A percentile compares a stretch with the other conserved stretches of the same genome.
Conservation (phyloP, 148 eudicot species). For the Arbutus unedo region DNA sequence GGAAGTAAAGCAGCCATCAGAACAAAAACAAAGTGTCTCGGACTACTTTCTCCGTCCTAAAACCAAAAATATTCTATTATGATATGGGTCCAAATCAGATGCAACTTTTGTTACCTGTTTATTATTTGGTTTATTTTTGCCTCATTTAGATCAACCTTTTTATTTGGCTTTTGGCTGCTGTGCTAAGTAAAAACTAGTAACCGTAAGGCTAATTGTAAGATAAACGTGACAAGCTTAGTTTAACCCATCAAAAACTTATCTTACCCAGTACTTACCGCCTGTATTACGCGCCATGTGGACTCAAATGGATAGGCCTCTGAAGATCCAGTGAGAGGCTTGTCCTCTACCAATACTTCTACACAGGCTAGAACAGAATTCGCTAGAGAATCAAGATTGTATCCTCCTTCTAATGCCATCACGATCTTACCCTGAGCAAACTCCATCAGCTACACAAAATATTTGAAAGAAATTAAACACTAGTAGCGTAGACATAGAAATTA, state of each 20-base stretch:
- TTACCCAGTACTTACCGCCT: conserved; percentile 38
- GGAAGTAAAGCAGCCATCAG: background rate
- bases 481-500: background rate
- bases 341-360: conserved; percentile 76
- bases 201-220: background rate
- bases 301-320: conserved; percentile 78
- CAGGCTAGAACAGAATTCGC: conserved; percentile 83
- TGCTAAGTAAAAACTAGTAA: background rate
- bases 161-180: background rate
- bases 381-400: conserved; percentile 81
- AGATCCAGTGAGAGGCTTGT: conserved; percentile 54
- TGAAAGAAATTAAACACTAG: conserved; percentile 2
- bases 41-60: background rate
- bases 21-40: background rate
- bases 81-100: background rate
- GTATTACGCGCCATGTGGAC: conserved; percentile 89
- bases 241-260: background rate
- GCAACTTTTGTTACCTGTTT: background rate
- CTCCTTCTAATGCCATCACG: conserved; percentile 94
- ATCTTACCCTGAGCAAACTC: conserved; percentile 85
- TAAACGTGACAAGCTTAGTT: background rate
- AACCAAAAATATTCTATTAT: conserved; percentile 5
- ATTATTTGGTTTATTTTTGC: background rate
- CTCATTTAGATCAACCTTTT: background rate
- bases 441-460: conserved; percentile 58